Percentiles rank a stretch among this genome's conserved stretches.
Evolutionary conservation across 352 stramenopile genomes (phyloP).

Genomic region (Globisporangium canariense): DNA sequence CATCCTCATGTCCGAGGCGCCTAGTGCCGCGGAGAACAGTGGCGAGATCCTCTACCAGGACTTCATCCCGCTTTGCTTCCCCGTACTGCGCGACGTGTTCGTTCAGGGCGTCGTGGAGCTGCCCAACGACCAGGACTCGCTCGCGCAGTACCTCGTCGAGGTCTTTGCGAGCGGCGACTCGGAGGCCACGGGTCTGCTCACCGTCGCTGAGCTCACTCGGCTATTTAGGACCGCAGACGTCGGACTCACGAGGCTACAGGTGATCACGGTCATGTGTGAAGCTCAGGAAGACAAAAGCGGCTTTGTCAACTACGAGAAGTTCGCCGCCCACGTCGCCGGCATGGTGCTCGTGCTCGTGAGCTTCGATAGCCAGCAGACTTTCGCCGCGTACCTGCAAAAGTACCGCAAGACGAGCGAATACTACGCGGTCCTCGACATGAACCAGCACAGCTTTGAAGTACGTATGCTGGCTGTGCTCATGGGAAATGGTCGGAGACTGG

Average conservation of each 20-base stretch:
- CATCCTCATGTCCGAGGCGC: constrained; percentile 63
- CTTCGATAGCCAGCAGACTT: constrained; percentile 64
- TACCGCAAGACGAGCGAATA: constrained; percentile 78
- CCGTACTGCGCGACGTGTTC: constrained; percentile 50
- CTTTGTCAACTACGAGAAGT: constrained; percentile 76
- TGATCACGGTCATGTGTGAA: constrained; percentile 63
- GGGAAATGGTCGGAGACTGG: background rate
- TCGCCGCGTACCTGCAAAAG: constrained; percentile 47
- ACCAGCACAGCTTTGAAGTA: constrained; percentile 78
- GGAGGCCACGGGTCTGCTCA: constrained; percentile 58
- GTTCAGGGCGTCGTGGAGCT: constrained; percentile 55
- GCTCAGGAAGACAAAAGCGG: constrained; percentile 73
- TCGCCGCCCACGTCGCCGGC: constrained; percentile 52
- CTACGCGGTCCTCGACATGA: constrained; percentile 72
- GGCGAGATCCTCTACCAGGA: constrained; percentile 39
- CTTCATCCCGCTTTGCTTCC: constrained; percentile 63
- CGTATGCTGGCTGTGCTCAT: background rate
- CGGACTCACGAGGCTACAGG: constrained; percentile 74
- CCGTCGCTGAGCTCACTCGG: constrained; percentile 52
- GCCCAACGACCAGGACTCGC: constrained; percentile 57
- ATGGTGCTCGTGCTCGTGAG: constrained; percentile 70
- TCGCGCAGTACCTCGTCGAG: constrained; percentile 70
- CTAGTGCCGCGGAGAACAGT: constrained; percentile 26
- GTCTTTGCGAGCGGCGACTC: constrained; percentile 69
- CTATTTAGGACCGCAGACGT: constrained; percentile 61